These are phyloP conservation scores for Solanum gracilifrons DNA, from an alignment of 257 asterid genomes.

Conservation along the genomic window DNA sequence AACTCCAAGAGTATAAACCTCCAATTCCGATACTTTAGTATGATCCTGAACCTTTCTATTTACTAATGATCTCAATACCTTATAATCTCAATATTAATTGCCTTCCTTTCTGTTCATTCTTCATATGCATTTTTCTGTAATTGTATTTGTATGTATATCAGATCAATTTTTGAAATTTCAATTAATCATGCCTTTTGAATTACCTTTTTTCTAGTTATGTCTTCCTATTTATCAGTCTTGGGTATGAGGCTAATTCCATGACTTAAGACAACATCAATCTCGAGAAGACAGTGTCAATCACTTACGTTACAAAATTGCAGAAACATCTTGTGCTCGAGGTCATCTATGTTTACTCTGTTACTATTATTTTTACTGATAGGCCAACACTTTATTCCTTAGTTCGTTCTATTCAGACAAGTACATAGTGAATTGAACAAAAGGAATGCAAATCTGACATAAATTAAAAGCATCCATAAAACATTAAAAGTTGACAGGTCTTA, in stretches of 20 bases:
- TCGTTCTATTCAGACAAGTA: no score
- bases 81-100: neutral
- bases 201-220: neutral
- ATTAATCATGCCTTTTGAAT: neutral
- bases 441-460: no score
- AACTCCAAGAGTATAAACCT: no score
- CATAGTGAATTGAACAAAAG: neutral
- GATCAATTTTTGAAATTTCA: neutral
- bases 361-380: no score
- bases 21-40: no score
- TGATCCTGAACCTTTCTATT: no score
- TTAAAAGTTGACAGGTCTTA: neutral
- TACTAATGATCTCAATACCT: no score
- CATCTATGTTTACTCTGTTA: no score
- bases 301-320: no score
- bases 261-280: neutral
- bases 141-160: neutral
- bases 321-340: no score
- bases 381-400: no score
- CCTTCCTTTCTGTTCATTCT: neutral
- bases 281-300: neutral
- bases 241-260: neutral
- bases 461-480: no score
- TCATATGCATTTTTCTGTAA: neutral
- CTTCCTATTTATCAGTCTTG: neutral